Conservation (phyloP, 176 grass and related monocot species). For the Musa acuminata region DNA sequence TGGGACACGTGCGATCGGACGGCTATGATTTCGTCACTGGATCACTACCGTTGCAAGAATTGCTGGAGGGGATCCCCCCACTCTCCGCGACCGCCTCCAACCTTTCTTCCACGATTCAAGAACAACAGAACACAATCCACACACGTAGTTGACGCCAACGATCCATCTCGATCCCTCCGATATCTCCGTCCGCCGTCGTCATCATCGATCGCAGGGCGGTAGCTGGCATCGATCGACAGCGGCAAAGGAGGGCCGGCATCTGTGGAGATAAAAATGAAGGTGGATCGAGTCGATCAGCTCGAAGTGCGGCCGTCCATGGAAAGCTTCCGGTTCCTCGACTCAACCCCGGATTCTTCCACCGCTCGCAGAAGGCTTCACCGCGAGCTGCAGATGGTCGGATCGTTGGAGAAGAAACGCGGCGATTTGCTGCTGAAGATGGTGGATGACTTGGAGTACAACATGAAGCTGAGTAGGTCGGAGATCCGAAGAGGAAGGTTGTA, state of each 20-base stretch:
- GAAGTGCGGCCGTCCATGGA: slow-evolving; percentile 1
- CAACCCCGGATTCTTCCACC: neutral
- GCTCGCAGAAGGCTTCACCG: neutral
- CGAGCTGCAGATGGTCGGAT: slow-evolving; percentile 39
- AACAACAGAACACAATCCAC: neutral
- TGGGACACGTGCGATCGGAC: neutral
- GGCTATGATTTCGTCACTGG: neutral
- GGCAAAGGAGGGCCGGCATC: neutral
- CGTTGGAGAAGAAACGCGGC: slow-evolving; percentile 42
- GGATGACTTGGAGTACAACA: neutral
- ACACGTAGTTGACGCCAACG: slow-evolving; percentile 1
- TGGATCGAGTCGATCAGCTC: neutral
- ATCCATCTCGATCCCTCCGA: neutral
- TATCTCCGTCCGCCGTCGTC: neutral
- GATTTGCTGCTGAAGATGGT: slow-evolving; percentile 20
- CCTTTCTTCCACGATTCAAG: neutral
- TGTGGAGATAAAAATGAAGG: neutral
- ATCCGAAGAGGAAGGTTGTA: slow-evolving; percentile 36
- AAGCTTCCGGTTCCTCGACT: neutral
- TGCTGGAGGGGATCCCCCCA: neutral
- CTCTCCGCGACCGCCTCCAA: neutral
- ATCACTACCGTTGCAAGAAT: accelerated
- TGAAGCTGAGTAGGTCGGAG: neutral
- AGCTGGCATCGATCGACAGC: neutral
- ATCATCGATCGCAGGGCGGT: no score